Conservation (phyloP, 2,329 filamentous ascomycete species). For the Arthrobotrys pseudoclavata region DNA sequence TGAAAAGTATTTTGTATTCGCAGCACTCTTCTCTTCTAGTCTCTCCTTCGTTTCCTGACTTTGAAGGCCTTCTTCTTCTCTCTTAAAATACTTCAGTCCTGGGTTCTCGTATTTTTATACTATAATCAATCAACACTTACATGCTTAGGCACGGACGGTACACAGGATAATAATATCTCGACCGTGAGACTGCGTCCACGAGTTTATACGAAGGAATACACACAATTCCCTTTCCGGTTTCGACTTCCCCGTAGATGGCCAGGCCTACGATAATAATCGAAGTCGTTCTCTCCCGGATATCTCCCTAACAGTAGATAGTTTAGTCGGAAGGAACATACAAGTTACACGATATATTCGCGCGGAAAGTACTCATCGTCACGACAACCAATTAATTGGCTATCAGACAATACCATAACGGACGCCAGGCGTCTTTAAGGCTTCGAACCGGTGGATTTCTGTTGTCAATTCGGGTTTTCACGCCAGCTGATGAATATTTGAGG, state of each 20-base stretch:
- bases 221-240: neutral
- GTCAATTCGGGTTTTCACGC: conserved; percentile 21
- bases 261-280: conserved; percentile 32
- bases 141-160: neutral
- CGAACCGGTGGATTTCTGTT: conserved; percentile 1
- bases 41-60: conserved; percentile 18
- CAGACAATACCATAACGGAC: neutral
- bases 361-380: conserved; percentile 3
- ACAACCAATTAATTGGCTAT: conserved; percentile 1
- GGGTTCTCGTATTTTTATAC: conserved; percentile 1
- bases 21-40: neutral
- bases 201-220: conserved; percentile 12
- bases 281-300: conserved; percentile 39
- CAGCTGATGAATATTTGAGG: conserved; percentile 57
- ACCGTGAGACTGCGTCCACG: conserved; percentile 6
- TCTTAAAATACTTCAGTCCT: conserved; percentile 15
- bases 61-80: neutral
- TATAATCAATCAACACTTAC: neutral
- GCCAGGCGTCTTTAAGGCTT: neutral
- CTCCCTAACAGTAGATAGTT: conserved; percentile 34
- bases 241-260: conserved; percentile 50
- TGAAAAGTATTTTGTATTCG: neutral
- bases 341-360: conserved; percentile 14
- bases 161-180: conserved; percentile 3
- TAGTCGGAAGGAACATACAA: conserved; percentile 12